phyloP scores from a whole-genome alignment of 1,284 basidiomycete genomes.

The Fomes fomentarius region DNA sequence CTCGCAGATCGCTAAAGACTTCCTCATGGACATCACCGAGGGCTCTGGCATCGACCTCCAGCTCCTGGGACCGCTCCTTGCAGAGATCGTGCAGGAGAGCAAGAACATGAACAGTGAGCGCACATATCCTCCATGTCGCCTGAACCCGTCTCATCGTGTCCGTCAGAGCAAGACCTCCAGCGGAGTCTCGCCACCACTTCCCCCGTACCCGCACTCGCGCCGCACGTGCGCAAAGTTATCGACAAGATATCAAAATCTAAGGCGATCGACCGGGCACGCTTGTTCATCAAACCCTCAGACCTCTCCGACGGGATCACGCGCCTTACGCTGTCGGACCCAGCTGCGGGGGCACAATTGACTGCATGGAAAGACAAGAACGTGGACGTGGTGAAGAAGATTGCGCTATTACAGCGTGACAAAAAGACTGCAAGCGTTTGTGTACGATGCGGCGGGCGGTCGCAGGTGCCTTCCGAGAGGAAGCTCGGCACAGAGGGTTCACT shows the following conservation, averaged over 20 bases:
- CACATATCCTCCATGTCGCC: too few species aligned
- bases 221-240: constrained; percentile 45
- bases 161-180: constrained; percentile 50
- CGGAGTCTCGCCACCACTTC: constrained; percentile 57
- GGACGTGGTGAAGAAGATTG: constrained; percentile 66
- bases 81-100: constrained; percentile 38
- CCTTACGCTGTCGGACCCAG: constrained; percentile 36
- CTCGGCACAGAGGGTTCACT: constrained; percentile 37
- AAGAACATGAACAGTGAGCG: constrained; percentile 28
- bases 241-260: constrained; percentile 49
- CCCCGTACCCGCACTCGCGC: constrained; percentile 48
- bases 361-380: constrained; percentile 42
- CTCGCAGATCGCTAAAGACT: constrained; percentile 62
- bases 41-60: constrained; percentile 64
- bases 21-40: constrained; percentile 62
- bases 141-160: too few species aligned
- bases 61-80: constrained; percentile 50
- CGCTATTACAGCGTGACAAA: constrained; percentile 45
- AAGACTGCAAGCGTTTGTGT: constrained; percentile 49
- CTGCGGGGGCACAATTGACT: constrained; percentile 23
- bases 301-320: constrained; percentile 59
- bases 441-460: constrained; percentile 63
- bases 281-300: constrained; percentile 72
- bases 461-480: constrained; percentile 39
- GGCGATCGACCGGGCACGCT: constrained; percentile 59